Conservation (phyloP, 495 filamentous ascomycete species). For the Aspergillus taichungensis region DNA sequence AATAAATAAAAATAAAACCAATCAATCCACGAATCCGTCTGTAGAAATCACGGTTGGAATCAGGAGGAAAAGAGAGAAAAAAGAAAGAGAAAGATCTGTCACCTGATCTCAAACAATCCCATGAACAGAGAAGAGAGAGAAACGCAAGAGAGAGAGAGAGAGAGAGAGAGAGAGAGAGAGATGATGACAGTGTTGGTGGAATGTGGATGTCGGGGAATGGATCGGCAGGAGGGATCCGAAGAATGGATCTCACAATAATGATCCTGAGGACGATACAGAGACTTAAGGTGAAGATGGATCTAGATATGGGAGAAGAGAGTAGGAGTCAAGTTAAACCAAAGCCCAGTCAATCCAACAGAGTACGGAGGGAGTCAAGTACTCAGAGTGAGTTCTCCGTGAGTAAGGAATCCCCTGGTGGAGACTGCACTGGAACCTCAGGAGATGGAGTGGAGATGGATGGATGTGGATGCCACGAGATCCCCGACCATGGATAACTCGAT, state of each 20-base stretch:
- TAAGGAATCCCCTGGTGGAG: no score
- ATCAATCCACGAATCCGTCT: no score
- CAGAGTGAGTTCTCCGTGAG: no score
- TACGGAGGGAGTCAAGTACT: background rate
- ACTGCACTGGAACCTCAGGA: background rate
- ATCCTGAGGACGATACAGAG: no score
- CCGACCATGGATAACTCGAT: no score
- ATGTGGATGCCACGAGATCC: background rate
- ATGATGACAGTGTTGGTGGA: conserved; percentile 16
- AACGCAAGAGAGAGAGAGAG: background rate
- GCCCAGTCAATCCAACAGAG: conserved; percentile 1
- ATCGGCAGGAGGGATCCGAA: conserved; percentile 37
- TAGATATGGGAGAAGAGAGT: conserved; percentile 10
- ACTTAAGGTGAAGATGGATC: conserved; percentile 6
- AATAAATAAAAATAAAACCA: no score
- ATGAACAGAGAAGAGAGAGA: background rate
- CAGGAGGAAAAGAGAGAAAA: no score
- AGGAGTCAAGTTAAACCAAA: conserved; percentile 2
- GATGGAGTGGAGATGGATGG: background rate
- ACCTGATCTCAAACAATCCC: no score
- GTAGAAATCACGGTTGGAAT: no score
- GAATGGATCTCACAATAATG: no score
- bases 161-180: conserved; percentile 15
- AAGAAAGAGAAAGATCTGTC: no score
- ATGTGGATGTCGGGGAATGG: conserved; percentile 23